phyloP scores from a whole-genome alignment of 768 basidiomycete species.

The Boletus rubescentipes region DNA sequence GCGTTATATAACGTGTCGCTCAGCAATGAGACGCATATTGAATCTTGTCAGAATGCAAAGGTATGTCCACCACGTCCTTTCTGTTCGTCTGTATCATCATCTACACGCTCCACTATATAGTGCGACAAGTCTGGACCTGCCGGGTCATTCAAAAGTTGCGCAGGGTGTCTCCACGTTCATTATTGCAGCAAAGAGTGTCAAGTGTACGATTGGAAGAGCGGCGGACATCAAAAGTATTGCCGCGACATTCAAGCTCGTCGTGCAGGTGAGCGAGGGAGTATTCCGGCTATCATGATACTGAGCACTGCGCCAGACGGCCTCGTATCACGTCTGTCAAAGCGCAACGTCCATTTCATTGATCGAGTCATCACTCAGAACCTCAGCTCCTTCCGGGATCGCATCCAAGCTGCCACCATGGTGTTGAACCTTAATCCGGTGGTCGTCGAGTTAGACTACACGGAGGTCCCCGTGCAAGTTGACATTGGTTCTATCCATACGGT shows the following conservation, averaged over 20 bases:
- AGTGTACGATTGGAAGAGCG: constrained; percentile 30
- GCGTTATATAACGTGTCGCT: constrained; percentile 6
- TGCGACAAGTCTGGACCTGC: constrained; percentile 26
- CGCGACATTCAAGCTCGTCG: constrained; percentile 27
- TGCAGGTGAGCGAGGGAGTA: constrained; percentile 16
- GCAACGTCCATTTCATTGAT: constrained; percentile 27
- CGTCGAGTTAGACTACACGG: constrained; percentile 28
- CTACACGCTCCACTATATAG: constrained; percentile 5
- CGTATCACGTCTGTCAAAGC: constrained; percentile 19
- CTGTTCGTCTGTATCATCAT: neutral
- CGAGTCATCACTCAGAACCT: constrained; percentile 23
- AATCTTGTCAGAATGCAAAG: constrained; percentile 28
- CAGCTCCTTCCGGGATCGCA: constrained; percentile 11
- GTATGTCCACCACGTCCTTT: constrained; percentile 6
- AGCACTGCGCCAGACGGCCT: constrained; percentile 19
- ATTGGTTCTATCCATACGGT: constrained; percentile 16
- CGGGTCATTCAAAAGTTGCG: constrained; percentile 27
- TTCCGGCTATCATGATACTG: neutral
- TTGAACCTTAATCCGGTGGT: constrained; percentile 16
- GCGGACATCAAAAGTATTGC: constrained; percentile 26
- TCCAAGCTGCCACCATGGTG: constrained; percentile 11
- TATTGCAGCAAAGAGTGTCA: constrained; percentile 34
- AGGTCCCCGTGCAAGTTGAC: constrained; percentile 14
- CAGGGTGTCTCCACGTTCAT: constrained; percentile 29
- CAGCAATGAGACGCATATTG: constrained; percentile 13